Evolutionary conservation across 2,329 filamentous ascomycete species (phyloP).

Genomic region (Fusarium xylarioides): DNA sequence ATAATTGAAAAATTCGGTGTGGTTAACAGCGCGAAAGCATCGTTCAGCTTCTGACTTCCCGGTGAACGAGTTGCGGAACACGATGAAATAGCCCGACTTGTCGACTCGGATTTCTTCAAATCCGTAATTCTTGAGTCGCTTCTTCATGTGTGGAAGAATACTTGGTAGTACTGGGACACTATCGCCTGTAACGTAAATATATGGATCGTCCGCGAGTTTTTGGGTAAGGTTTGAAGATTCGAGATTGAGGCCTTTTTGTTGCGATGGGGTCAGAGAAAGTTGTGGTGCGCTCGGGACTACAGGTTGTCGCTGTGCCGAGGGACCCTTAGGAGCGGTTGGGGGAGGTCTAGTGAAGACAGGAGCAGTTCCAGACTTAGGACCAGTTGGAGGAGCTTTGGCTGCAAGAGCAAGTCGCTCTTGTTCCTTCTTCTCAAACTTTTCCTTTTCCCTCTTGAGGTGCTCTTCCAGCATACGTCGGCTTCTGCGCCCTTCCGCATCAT

Average conservation of each 20-base stretch:
- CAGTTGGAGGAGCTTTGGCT: conserved; percentile 50
- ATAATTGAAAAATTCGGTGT: conserved; percentile 89
- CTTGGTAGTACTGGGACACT: conserved; percentile 87
- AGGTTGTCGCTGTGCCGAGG: conserved; percentile 65
- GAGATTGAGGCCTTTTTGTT: conserved; percentile 55
- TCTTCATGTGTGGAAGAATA: conserved; percentile 90
- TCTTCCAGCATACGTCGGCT: conserved; percentile 82
- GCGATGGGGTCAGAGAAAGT: conserved; percentile 45
- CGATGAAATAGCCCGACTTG: conserved; percentile 86
- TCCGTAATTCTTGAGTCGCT: conserved; percentile 82
- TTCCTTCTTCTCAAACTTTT: conserved; percentile 68
- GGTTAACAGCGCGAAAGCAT: conserved; percentile 81
- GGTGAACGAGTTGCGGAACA: conserved; percentile 81
- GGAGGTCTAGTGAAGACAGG: conserved; percentile 62
- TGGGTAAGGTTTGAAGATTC: conserved; percentile 73
- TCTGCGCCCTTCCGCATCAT: conserved; percentile 87
- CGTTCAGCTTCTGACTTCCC: conserved; percentile 84
- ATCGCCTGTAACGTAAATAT: conserved; percentile 87
- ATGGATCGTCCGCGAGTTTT: conserved; percentile 81
- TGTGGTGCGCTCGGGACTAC: conserved; percentile 41
- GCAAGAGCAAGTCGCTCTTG: conserved; percentile 46
- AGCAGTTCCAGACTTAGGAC: conserved; percentile 47
- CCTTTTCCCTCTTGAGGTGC: conserved; percentile 73
- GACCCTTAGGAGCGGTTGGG: conserved; percentile 87
- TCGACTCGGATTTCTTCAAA: conserved; percentile 87